Evolutionary conservation across 371 early-diverging fungal genomes (phyloP).

Genomic region (Umbelopsis sp.): DNA sequence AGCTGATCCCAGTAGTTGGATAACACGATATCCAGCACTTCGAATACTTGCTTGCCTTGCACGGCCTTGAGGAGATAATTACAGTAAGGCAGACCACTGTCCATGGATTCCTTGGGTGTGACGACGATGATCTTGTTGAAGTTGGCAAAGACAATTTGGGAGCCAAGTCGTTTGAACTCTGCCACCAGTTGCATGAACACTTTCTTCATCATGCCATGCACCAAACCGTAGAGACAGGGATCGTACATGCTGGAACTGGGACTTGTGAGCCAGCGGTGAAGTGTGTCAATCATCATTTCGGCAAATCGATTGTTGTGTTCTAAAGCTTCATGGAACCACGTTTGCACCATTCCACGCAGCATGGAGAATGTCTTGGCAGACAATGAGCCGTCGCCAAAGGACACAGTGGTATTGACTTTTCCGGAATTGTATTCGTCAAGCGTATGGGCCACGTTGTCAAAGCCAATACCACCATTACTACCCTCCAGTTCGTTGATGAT

Average conservation of each 20-base stretch:
- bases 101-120: slow-evolving; percentile 76
- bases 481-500: slow-evolving; percentile 83
- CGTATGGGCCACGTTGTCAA: slow-evolving; percentile 48
- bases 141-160: slow-evolving; percentile 78
- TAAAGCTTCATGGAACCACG: slow-evolving; percentile 67
- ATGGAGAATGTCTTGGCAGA: slow-evolving; percentile 73
- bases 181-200: slow-evolving; percentile 82
- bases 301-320: slow-evolving; percentile 65
- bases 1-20: slow-evolving; percentile 78
- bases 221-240: slow-evolving; percentile 74
- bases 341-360: slow-evolving; percentile 76
- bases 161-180: slow-evolving; percentile 79
- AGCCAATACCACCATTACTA: slow-evolving; percentile 52
- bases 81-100: slow-evolving; percentile 73
- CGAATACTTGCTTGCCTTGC: slow-evolving; percentile 73
- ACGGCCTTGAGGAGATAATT: slow-evolving; percentile 75
- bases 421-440: slow-evolving; percentile 58
- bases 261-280: slow-evolving; percentile 89
- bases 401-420: slow-evolving; percentile 37
- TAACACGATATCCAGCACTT: slow-evolving; percentile 65
- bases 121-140: slow-evolving; percentile 80
- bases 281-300: slow-evolving; percentile 76
- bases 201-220: slow-evolving; percentile 89
- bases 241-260: slow-evolving; percentile 81
- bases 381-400: slow-evolving; percentile 64